Percentiles rank a stretch among this genome's conserved stretches.
Evolutionary conservation across 2,329 filamentous ascomycete genomes (phyloP).

Genomic region (Aspergillus novofumigatus): DNA sequence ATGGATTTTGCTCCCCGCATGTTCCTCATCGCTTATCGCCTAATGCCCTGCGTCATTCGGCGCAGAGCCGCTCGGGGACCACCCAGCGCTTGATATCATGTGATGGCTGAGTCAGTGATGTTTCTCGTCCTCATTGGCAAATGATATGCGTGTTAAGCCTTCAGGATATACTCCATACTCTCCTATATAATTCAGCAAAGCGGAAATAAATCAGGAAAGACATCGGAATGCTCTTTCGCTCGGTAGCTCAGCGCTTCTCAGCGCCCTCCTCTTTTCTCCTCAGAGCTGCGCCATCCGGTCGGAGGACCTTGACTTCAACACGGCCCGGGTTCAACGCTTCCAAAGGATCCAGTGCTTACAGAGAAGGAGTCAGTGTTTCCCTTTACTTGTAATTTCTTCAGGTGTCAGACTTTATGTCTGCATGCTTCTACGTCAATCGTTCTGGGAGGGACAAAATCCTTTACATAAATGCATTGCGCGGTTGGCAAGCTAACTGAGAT

Average conservation of each 20-base stretch:
- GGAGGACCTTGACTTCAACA: constrained; percentile 14
- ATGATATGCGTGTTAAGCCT: neutral
- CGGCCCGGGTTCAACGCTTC: constrained; percentile 1
- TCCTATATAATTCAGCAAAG: neutral
- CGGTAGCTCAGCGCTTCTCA: neutral
- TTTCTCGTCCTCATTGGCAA: neutral
- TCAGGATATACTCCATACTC: neutral
- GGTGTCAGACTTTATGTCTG: neutral
- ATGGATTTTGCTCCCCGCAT: constrained; percentile 27
- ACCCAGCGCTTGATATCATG: constrained; percentile 16
- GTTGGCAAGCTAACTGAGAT: neutral
- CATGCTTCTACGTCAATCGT: neutral
- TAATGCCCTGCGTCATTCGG: constrained; percentile 9
- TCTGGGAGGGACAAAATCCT: neutral
- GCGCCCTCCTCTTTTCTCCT: neutral
- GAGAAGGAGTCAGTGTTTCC: constrained; percentile 25
- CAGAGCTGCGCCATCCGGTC: neutral
- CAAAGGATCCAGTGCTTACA: constrained; percentile 17
- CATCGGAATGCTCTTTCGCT: constrained; percentile 5
- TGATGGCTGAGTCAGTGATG: constrained; percentile 18
- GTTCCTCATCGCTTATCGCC: constrained; percentile 13
- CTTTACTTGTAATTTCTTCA: neutral
- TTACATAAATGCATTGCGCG: neutral
- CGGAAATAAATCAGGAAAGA: neutral
- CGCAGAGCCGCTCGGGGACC: constrained; percentile 8